Evolutionary conservation across 148 eudicot species (phyloP), one percentile per base, ranked within the genome.

Genomic region (Cornus suecica): DNA sequence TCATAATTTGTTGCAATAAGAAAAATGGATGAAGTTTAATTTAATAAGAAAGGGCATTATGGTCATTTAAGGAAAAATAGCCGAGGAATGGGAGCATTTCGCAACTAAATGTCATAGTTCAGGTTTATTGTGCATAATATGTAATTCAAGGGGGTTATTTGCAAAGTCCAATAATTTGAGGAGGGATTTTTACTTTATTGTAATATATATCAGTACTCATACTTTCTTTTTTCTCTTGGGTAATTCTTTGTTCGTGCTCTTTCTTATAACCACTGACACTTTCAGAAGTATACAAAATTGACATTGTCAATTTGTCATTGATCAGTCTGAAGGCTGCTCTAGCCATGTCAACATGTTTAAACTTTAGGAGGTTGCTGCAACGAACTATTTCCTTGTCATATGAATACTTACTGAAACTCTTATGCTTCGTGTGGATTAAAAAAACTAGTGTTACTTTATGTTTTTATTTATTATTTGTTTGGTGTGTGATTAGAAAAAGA

Each of bases 281-380:
- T 64, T 37, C 22, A 22, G 25, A 25, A 16, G 25, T 64, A 63
- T 42, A 24, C 25, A 26, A 20, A 30, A 30, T 54, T 71, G 48
- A 62, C 20, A 27, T 27, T 58, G 18, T 5, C 34, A 62, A 27
- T 58, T 27, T 58, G 18, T 5, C 34, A 62, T 45, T 58, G 62
- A 58, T 58, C 24, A 16, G 62, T 58, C 62, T 5, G n/a, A 29
- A 45, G n/a, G 51, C 29, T 65, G 18, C 66, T 37, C 0, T 58
- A 73, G 68, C 76, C 66, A 51, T 69, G 37, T 80, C 32, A 20
- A 27, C 56, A 48, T 63, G 22, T 32, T 24, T 62, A 25, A 22
- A 29, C 62, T 78, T n/a, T 54, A 20, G 34, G 28, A 9, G 42
- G 10, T 8, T 52, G 8, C 29, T 6, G 42, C n/a, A n/a, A 66